phyloP scores from a whole-genome alignment of 1,139 yeast species.

The Suhomyces kunorum region DNA sequence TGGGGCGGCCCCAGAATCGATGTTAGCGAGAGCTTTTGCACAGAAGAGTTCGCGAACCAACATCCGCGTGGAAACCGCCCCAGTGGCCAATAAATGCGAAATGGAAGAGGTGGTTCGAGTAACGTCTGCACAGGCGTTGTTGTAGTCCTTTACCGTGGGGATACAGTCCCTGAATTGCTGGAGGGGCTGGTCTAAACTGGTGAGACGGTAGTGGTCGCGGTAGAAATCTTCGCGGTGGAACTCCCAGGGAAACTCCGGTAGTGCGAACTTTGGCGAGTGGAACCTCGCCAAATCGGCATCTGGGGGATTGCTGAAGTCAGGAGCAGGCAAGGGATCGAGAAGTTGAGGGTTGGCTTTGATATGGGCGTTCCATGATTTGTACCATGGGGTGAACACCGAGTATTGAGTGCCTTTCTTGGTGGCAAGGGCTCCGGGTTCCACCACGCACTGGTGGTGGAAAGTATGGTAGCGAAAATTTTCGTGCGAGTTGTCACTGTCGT shows the following conservation, averaged over 20 bases:
- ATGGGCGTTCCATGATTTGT: slow-evolving; percentile 44
- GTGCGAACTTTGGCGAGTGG: slow-evolving; percentile 11
- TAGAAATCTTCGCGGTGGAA: slow-evolving; percentile 16
- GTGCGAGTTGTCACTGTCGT: too few relatives aligned
- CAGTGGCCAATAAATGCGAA: slow-evolving; percentile 49
- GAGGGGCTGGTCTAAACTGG: slow-evolving; percentile 38
- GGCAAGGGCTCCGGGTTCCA: slow-evolving; percentile 44
- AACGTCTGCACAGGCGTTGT: slow-evolving; percentile 16
- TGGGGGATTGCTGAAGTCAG: not conserved
- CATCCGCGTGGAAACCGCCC: slow-evolving; percentile 45
- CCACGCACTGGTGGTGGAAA: slow-evolving; percentile 51
- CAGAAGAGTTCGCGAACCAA: slow-evolving; percentile 29
- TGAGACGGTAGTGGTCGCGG: slow-evolving; percentile 32
- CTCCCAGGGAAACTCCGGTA: slow-evolving; percentile 11
- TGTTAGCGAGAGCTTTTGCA: slow-evolving; percentile 11
- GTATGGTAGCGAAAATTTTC: slow-evolving; percentile 26
- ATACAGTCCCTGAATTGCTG: slow-evolving; percentile 22
- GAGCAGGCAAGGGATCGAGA: slow-evolving; percentile 6
- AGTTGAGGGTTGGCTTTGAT: slow-evolving; percentile 18
- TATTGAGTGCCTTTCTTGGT: slow-evolving; percentile 50
- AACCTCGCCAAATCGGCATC: slow-evolving; percentile 13
- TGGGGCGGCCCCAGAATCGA: slow-evolving; percentile 33
- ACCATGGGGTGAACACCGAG: slow-evolving; percentile 57
- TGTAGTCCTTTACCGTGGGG: slow-evolving; percentile 15
- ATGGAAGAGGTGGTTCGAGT: slow-evolving; percentile 20